A percentile compares a stretch with the other conserved stretches of the same genome.
These are phyloP conservation scores for Candida morakotiae DNA, from an alignment of 805 yeast genomes.

Conservation along the genomic window DNA sequence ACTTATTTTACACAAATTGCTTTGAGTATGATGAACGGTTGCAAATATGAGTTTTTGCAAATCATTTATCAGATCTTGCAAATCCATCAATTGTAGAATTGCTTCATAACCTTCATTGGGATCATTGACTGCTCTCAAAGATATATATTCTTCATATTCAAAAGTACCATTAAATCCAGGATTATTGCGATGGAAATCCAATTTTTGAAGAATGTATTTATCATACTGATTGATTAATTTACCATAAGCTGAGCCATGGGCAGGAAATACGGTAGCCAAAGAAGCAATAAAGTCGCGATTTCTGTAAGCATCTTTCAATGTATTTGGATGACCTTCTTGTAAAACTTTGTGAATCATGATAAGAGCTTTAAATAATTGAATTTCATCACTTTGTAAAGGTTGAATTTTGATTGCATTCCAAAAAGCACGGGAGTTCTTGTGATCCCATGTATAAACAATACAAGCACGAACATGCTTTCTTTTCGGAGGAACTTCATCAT, in stretches of 20 bases:
- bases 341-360: constrained; percentile 84
- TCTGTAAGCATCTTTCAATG: constrained; percentile 73
- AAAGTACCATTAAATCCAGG: constrained; percentile 92
- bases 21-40: constrained; percentile 54
- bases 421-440: constrained; percentile 74
- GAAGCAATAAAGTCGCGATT: constrained; percentile 77
- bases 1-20: constrained; percentile 73
- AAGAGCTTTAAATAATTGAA: constrained; percentile 81
- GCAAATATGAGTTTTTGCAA: constrained; percentile 75
- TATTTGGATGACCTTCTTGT: constrained; percentile 96
- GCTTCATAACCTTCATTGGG: constrained; percentile 96
- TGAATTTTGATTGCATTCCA: constrained; percentile 79
- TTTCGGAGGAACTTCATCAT: constrained; percentile 90
- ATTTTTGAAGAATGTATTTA: constrained; percentile 61
- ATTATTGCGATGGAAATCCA: constrained; percentile 79
- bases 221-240: constrained; percentile 76
- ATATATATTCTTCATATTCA: constrained; percentile 92
- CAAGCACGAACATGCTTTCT: constrained; percentile 95
- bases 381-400: constrained; percentile 77
- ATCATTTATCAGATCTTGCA: constrained; percentile 81
- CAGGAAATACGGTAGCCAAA: constrained; percentile 53
- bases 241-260: constrained; percentile 52
- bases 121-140: constrained; percentile 81
- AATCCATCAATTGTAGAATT: constrained; percentile 74
- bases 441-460: constrained; percentile 96